Conservation (phyloP, 2,329 filamentous ascomycete species). For the Graphilbum sp. region DNA sequence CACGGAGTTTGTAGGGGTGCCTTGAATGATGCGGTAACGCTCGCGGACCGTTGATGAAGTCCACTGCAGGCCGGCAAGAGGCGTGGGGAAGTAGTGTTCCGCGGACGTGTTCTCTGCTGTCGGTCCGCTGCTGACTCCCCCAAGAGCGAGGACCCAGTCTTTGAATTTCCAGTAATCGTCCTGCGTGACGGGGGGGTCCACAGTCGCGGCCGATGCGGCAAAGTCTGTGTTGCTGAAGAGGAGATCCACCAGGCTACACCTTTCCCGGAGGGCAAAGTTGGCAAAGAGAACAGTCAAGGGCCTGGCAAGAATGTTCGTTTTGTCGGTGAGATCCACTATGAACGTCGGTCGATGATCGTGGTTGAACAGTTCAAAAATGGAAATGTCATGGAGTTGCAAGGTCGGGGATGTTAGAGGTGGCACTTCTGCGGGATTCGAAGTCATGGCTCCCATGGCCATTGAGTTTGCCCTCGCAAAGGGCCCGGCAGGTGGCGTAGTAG, state of each 20-base stretch:
- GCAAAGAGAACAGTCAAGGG: constrained; percentile 48
- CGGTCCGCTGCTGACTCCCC: constrained; percentile 28
- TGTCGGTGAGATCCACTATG: constrained; percentile 50
- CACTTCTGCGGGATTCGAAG: too few relatives aligned
- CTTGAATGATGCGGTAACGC: constrained; percentile 45
- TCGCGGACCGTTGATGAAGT: constrained; percentile 52
- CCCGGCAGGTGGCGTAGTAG: too few relatives aligned
- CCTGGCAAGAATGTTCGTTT: constrained; percentile 33
- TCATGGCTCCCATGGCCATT: too few relatives aligned
- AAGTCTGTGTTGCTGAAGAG: too few relatives aligned
- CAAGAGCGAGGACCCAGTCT: constrained; percentile 45
- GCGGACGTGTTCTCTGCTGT: too few relatives aligned
- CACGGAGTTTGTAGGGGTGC: neutral
- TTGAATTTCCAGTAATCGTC: constrained; percentile 48
- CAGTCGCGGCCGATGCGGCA: too few relatives aligned
- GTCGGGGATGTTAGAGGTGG: too few relatives aligned
- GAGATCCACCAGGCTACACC: too few relatives aligned
- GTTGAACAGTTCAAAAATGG: constrained; percentile 57
- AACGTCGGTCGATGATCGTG: constrained; percentile 64
- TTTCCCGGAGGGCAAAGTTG: constrained; percentile 48
- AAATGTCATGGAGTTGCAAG: constrained; percentile 36
- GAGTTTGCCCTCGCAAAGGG: too few relatives aligned
- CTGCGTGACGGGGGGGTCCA: neutral
- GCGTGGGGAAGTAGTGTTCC: too few relatives aligned
- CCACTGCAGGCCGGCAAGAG: constrained; percentile 53